Evolutionary conservation across 78 protist genomes (phyloP).

Genomic region (Dictyostelium purpureum): DNA sequence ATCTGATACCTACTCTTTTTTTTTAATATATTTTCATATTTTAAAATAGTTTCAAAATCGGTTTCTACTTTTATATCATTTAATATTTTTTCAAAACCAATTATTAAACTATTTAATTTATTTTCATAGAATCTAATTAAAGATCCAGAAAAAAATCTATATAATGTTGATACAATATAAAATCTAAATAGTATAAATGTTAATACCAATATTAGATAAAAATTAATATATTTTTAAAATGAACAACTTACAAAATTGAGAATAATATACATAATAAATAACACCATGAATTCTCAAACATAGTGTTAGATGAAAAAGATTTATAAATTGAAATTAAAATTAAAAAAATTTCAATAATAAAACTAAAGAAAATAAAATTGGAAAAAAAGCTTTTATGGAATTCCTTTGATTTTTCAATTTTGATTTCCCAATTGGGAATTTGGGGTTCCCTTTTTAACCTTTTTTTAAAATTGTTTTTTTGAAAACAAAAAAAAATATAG

Average conservation of each 20-base stretch:
- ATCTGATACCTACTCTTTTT: background rate
- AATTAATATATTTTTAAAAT: too few relatives aligned
- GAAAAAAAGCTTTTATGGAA: constrained; percentile 11
- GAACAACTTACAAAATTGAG: constrained; percentile 53
- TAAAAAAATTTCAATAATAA: too few relatives aligned
- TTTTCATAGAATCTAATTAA: constrained; percentile 20
- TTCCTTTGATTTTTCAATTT: too few relatives aligned
- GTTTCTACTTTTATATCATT: constrained; percentile 70
- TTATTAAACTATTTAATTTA: constrained; percentile 31
- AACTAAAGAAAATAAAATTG: constrained; percentile 1
- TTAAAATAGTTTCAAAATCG: constrained; percentile 56
- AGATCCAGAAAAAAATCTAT: background rate
- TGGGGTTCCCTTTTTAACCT: too few relatives aligned
- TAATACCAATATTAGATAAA: too few relatives aligned
- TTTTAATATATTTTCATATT: constrained; percentile 52
- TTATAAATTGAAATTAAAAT: too few relatives aligned
- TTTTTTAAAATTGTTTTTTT: too few relatives aligned
- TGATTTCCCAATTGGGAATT: too few relatives aligned
- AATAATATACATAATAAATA: constrained; percentile 12
- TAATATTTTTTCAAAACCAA: constrained; percentile 30
- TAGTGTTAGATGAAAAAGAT: background rate
- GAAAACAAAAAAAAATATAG: too few relatives aligned
- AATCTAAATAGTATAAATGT: background rate
- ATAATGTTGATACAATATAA: background rate
- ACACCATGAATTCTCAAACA: constrained; percentile 7